Evolutionary conservation across 371 early-diverging fungal species (phyloP), one percentile per base, ranked within the genome.

Genomic region (Spiromyces aspiralis): DNA sequence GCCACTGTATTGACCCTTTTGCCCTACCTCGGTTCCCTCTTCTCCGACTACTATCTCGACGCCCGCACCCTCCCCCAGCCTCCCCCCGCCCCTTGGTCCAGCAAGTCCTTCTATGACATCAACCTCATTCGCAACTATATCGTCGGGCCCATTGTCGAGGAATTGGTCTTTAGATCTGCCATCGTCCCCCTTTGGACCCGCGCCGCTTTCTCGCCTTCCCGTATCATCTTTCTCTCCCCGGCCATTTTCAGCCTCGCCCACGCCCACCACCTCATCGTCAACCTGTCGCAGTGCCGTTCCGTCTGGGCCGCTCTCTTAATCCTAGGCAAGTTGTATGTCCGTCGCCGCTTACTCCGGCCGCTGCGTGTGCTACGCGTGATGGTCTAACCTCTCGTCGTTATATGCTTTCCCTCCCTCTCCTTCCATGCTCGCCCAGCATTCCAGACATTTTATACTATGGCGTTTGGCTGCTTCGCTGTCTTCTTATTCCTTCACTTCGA

Each of bases 401-500:
- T 4, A 45, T 23, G 16, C 16, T 6, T 6, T 45, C 22, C 45
- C 16, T n/a, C n/a, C n/a, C n/a, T n/a, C n/a, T n/a, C n/a, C n/a
- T n/a, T n/a, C n/a, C n/a, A n/a, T n/a, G n/a, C n/a, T 43, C 16
- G 46, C 4, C 54, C 53, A 44, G 57, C 28, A 22, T 56, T 73
- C 47, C 78, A 78, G 60, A 53, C 75, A 16, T 27, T 48, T 2
- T 79, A 79, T 50, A 77, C 77, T 10, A 68, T 67, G 10, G 22
- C 75, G 21, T 79, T 79, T 60, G 78, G 80, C 1, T 71, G 68
- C 67, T 71, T 70, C 46, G 70, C 71, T 0, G 69, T 68, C 6
- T 72, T 55, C 10, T 22, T 74, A 41, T 53, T 75, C 10, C 16
- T 72, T 1, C 54, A 73, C 20, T 72, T 77, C 0, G 55, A 67